These are phyloP conservation scores for Lenzites betulinus DNA, from an alignment of 768 basidiomycete species.

Conservation along the genomic window DNA sequence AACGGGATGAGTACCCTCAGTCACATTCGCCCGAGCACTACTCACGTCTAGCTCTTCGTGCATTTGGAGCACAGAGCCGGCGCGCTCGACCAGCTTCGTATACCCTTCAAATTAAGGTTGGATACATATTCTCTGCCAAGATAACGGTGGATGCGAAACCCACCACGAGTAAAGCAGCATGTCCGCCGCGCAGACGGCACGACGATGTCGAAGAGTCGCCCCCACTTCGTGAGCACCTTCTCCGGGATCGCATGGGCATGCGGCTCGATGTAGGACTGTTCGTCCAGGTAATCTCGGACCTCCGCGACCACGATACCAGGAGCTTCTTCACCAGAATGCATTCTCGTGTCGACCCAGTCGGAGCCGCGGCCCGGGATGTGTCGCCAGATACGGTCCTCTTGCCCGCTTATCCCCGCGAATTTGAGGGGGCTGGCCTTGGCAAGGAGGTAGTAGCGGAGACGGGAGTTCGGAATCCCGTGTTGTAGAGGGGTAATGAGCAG, in stretches of 20 bases:
- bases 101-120: conserved; percentile 51
- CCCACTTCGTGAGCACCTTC: conserved; percentile 71
- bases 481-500: conserved; percentile 74
- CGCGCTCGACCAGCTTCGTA: conserved; percentile 72
- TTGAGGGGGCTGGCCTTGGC: conserved; percentile 51
- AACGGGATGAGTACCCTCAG: too few species aligned
- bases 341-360: conserved; percentile 46
- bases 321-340: conserved; percentile 17
- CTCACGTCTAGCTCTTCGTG: conserved; percentile 66
- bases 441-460: conserved; percentile 77
- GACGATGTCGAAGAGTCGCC: conserved; percentile 79
- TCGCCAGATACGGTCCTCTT: conserved; percentile 42
- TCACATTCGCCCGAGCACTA: background rate
- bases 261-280: conserved; percentile 7
- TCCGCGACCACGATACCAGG: conserved; percentile 10
- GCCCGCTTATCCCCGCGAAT: conserved; percentile 35
- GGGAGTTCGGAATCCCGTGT: conserved; percentile 81
- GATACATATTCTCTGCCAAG: too few species aligned
- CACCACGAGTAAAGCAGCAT: conserved; percentile 85
- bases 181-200: conserved; percentile 58
- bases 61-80: conserved; percentile 77
- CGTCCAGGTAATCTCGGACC: conserved; percentile 48
- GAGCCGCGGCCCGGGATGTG: conserved; percentile 53
- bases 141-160: background rate
- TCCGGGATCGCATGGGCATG: conserved; percentile 49